phyloP scores from a whole-genome alignment of 352 stramenopile genomes.

The Saprolegnia parasitica region DNA sequence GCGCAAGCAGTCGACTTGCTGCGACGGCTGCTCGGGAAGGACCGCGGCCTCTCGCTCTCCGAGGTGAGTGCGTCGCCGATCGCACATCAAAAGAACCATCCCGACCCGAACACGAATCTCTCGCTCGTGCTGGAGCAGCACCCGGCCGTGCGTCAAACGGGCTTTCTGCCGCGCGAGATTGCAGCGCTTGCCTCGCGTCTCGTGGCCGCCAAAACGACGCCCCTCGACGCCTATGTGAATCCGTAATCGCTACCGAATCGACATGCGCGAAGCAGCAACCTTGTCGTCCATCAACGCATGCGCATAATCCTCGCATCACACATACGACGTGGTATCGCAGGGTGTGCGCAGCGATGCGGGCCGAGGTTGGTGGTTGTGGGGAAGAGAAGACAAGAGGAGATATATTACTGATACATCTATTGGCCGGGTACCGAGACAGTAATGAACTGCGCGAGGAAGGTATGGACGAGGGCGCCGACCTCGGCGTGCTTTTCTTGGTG shows the following conservation, averaged over 20 bases:
- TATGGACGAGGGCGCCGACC: conserved; percentile 3
- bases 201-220: background rate
- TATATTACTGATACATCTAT: no score
- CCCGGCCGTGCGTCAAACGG: conserved; percentile 9
- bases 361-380: no score
- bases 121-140: conserved; percentile 17
- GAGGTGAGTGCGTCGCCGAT: conserved; percentile 12
- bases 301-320: no score
- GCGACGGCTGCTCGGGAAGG: conserved; percentile 15
- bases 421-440: no score
- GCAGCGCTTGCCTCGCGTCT: conserved; percentile 7
- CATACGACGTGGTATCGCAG: no score
- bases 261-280: no score
- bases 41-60: background rate
- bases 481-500: conserved; percentile 61
- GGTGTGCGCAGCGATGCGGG: no score
- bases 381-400: no score
- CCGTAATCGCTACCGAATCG: no score
- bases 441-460: conserved; percentile 1
- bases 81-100: background rate
- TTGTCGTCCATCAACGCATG: no score
- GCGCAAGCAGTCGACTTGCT: conserved; percentile 19
- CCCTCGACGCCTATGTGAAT: conserved; percentile 12
- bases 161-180: conserved; percentile 16
- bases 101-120: conserved; percentile 17